Evolutionary conservation across 202 grass and related monocot genomes (phyloP).

Genomic region (Dendrocalamus latiflorus): DNA sequence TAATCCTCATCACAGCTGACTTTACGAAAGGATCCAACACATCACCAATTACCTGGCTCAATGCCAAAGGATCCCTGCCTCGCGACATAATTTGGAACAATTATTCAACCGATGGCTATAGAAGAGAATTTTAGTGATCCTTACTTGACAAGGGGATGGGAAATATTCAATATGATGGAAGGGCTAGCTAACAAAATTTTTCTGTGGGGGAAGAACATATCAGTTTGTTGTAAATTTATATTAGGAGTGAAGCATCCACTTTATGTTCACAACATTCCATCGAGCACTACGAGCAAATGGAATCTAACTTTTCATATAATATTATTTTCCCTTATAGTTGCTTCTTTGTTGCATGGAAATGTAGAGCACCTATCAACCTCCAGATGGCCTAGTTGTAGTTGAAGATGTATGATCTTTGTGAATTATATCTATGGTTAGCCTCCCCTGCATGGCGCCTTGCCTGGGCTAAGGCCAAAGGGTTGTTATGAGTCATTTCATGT

Average conservation of each 20-base stretch:
- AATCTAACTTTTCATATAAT: slow-evolving; percentile 66
- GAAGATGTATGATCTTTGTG: slow-evolving; percentile 35
- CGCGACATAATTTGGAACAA: slow-evolving; percentile 40
- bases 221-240: slow-evolving; percentile 64
- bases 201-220: slow-evolving; percentile 29
- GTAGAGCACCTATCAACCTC: slow-evolving; percentile 23
- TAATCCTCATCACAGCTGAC: slow-evolving; percentile 66
- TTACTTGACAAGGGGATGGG: slow-evolving; percentile 19
- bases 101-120: slow-evolving; percentile 9
- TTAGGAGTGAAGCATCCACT: slow-evolving; percentile 63
- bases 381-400: slow-evolving; percentile 38
- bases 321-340: slow-evolving; percentile 45
- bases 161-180: slow-evolving; percentile 36
- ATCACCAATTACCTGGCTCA: slow-evolving; percentile 89
- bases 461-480: slow-evolving; percentile 40
- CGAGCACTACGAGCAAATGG: slow-evolving; percentile 63
- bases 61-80: slow-evolving; percentile 82
- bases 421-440: slow-evolving; percentile 45
- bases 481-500: slow-evolving; percentile 39
- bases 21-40: slow-evolving; percentile 81
- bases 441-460: slow-evolving; percentile 75
- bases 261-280: slow-evolving; percentile 77
- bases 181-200: slow-evolving; percentile 27
- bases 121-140: slow-evolving; percentile 30
- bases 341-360: slow-evolving; percentile 38